phyloP scores from a whole-genome alignment of 805 yeast genomes.

The Monosporozyma siamensis region DNA sequence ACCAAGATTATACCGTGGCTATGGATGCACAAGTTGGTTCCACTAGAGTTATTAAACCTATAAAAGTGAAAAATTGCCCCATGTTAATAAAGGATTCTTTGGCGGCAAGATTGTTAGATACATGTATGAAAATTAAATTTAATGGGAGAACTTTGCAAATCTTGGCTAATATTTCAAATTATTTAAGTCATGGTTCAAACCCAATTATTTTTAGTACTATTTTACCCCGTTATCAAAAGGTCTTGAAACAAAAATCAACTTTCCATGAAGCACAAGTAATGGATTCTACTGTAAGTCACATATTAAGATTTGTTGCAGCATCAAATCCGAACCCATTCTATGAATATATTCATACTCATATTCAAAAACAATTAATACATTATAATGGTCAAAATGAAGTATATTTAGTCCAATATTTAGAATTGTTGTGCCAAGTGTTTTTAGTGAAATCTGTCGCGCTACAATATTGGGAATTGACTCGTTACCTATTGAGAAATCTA shows the following conservation, averaged over 20 bases:
- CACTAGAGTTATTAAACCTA: background rate
- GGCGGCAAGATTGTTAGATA: constrained; percentile 24
- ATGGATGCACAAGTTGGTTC: background rate
- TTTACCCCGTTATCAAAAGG: constrained; percentile 16
- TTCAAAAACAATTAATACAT: constrained; percentile 8
- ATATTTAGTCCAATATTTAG: constrained; percentile 28
- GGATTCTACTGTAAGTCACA: constrained; percentile 19
- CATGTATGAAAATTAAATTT: constrained; percentile 29
- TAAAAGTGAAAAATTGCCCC: background rate
- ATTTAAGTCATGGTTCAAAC: constrained; percentile 6
- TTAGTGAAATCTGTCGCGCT: constrained; percentile 32
- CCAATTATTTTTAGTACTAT: constrained; percentile 6
- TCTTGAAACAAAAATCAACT: constrained; percentile 9
- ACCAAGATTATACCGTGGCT: background rate
- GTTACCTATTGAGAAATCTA: constrained; percentile 30
- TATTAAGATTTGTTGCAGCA: constrained; percentile 41
- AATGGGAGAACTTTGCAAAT: constrained; percentile 26
- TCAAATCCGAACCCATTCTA: constrained; percentile 40
- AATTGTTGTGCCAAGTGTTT: constrained; percentile 37
- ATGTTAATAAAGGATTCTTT: constrained; percentile 16
- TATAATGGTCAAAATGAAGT: constrained; percentile 2
- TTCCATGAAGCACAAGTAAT: constrained; percentile 8
- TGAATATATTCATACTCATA: constrained; percentile 17
- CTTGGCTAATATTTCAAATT: constrained; percentile 24
- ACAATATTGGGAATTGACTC: constrained; percentile 34